These are phyloP conservation scores for Penicillium manginii DNA, from an alignment of 495 filamentous ascomycete species.

Conservation along the genomic window DNA sequence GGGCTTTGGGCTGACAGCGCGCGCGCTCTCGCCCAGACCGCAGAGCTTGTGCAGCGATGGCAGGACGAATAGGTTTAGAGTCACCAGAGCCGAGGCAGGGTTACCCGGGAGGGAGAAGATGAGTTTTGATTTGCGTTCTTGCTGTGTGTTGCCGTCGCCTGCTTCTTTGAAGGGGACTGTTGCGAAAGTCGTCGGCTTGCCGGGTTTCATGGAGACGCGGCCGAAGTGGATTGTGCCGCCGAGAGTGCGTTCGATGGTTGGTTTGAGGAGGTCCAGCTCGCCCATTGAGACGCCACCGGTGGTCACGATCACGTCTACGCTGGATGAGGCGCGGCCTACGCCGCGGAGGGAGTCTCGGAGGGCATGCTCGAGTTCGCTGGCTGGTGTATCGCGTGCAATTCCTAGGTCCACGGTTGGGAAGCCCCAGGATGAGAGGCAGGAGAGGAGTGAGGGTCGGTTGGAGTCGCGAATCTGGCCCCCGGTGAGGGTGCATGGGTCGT, in stretches of 20 bases:
- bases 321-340: slow-evolving; percentile 33
- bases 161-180: slow-evolving; percentile 68
- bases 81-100: slow-evolving; percentile 89
- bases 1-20: slow-evolving; percentile 20
- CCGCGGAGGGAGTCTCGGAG: slow-evolving; percentile 72
- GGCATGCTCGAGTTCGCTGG: slow-evolving; percentile 74
- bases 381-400: slow-evolving; percentile 75
- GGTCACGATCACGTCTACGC: slow-evolving; percentile 83
- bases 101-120: slow-evolving; percentile 95
- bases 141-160: slow-evolving; percentile 39
- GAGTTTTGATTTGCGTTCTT: slow-evolving; percentile 62
- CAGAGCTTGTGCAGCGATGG: slow-evolving; percentile 77
- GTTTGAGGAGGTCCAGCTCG: slow-evolving; percentile 95
- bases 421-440: slow-evolving; percentile 73
- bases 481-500: slow-evolving; percentile 61
- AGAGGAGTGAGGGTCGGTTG: slow-evolving; percentile 83
- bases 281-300: slow-evolving; percentile 98
- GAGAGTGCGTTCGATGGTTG: slow-evolving; percentile 87
- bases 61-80: slow-evolving; percentile 90
- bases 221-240: slow-evolving; percentile 97
- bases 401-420: slow-evolving; percentile 85
- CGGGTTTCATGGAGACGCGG: slow-evolving; percentile 95
- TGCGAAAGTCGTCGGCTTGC: slow-evolving; percentile 96
- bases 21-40: slow-evolving; percentile 43
- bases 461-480: slow-evolving; percentile 91